Evolutionary conservation across 768 basidiomycete genomes (phyloP), one percentile per base, ranked within the genome.

Genomic region (Dentipellis fragilis): DNA sequence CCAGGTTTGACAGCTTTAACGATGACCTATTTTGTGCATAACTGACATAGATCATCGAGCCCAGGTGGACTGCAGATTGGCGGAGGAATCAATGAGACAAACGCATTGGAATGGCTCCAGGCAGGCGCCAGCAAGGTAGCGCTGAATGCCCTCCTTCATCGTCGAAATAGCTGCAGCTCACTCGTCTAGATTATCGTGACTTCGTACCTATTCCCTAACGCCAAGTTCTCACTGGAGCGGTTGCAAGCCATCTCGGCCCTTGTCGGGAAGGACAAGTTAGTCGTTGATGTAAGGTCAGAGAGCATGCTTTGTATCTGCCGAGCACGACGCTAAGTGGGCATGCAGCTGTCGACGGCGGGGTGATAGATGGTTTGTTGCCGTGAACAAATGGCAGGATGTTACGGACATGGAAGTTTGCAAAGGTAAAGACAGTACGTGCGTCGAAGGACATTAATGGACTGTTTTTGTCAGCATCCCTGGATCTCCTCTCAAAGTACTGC

Each of bases 301-400:
- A 35, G 16, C 29, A 29, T 29, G 29, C 29, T 29, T 29, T 3
- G 29, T 29, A 3, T 29, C 29, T 29, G 29, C 6, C 5, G 14
- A 16, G 11, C 42, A 4, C 19, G 42, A 45, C 42, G 14, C n/a
- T 19, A 45, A 45, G 22, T 2, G 35, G 16, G 45, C 29, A 29
- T 29, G 14, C 59, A 97, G 95, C 66, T 99, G 95, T 70, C 84
- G 95, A 17, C 78, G 80, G 61, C 73, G 83, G 64, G 85, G 73
- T 9, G 73, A 81, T 48, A 82, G 73, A 59, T 99, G 96, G 96
- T 75, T 92, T 36, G 88, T 99, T 11, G 93, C 95, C 10, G 97
- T 94, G 93, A 95, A 98, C 72, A 94, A 92, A 66, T 99, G 96
- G 96, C 94, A 95, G 65, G 86, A 89, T 57, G 78, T 96, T 52